A percentile compares a stretch with the other conserved stretches of the same genome.
phyloP scores from a whole-genome alignment of 768 basidiomycete species.

The Pleurotus tuoliensis region DNA sequence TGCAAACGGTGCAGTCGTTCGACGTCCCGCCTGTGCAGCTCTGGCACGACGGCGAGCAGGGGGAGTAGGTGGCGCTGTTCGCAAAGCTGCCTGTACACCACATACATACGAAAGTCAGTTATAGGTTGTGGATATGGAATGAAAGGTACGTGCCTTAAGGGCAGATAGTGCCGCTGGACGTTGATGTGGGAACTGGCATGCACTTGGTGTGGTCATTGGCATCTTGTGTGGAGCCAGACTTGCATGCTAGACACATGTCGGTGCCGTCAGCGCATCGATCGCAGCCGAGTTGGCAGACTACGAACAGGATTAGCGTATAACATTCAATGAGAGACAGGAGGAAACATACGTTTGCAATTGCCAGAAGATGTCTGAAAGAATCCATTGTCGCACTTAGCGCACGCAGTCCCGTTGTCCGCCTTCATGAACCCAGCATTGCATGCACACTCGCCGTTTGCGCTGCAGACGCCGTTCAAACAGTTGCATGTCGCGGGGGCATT shows the following conservation, averaged over 20 bases:
- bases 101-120: background rate
- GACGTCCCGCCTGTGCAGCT: slow-evolving; percentile 64
- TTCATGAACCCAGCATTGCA: slow-evolving; percentile 60
- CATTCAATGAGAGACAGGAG: too few species aligned
- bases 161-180: slow-evolving; percentile 53
- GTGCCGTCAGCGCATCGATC: too few species aligned
- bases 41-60: slow-evolving; percentile 61
- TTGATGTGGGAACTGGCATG: slow-evolving; percentile 18
- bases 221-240: too few species aligned
- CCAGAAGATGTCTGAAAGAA: slow-evolving; percentile 56
- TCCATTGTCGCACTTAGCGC: slow-evolving; percentile 27
- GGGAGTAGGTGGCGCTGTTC: slow-evolving; percentile 45
- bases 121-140: too few species aligned
- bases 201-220: too few species aligned
- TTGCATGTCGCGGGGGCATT: slow-evolving; percentile 63
- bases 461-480: slow-evolving; percentile 76
- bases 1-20: slow-evolving; percentile 68
- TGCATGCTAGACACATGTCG: too few species aligned
- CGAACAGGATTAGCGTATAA: slow-evolving; percentile 32
- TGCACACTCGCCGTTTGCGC: slow-evolving; percentile 58
- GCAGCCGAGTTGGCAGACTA: slow-evolving; percentile 16
- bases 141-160: slow-evolving; percentile 43
- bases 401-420: slow-evolving; percentile 60
- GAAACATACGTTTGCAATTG: slow-evolving; percentile 51
- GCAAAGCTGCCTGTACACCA: slow-evolving; percentile 33